Evolutionary conservation across 1,139 yeast genomes (phyloP), one percentile per base, ranked within the genome.

Genomic region (Candida sanyaensis): DNA sequence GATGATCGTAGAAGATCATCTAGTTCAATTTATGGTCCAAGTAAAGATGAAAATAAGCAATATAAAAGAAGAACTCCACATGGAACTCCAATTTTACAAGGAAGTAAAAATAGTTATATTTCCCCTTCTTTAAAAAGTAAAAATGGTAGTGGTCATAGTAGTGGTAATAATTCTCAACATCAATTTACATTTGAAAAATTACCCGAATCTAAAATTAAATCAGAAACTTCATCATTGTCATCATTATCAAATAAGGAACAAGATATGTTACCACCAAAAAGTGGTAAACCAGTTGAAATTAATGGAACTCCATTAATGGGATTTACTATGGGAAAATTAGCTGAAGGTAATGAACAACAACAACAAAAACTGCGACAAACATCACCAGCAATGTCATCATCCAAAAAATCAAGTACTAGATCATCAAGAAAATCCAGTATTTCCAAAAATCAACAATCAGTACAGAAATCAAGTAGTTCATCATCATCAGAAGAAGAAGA

Each of bases 311-410:
- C 68, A 29, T 50, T 75, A 50, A 75, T 75, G 80, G 78, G 80
- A 2, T 75, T 75, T 54, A 75, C 80, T 12, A 75, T 75, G 80
- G 77, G 77, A 10, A 61, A 73, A 41, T 61, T 75, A 47, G 79
- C 78, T 2, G 78, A 73, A 49, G 77, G 69, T 42, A 50, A 43
- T 36, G 37, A 47, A 42, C 30, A 26, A n/a, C n/a, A 17, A 17
- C 21, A 17, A 17, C 21, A 17, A 44, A 26, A 26, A 33, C 28
- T 23, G 38, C 28, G 12, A 23, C 38, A 36, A 11, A 23, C 38
- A 11, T 36, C 38, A 10, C 38, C 38, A 1, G 8, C 38, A 5
- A 32, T 32, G 36, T 11, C 44, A 17, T 34, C 26, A 32, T 17
- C 10, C 1, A 43, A 43, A 13, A 43, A 36, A 33, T 13, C 43